These are phyloP conservation scores for Entoloma clypeatum DNA, from an alignment of 1,284 basidiomycete species.

Conservation along the genomic window DNA sequence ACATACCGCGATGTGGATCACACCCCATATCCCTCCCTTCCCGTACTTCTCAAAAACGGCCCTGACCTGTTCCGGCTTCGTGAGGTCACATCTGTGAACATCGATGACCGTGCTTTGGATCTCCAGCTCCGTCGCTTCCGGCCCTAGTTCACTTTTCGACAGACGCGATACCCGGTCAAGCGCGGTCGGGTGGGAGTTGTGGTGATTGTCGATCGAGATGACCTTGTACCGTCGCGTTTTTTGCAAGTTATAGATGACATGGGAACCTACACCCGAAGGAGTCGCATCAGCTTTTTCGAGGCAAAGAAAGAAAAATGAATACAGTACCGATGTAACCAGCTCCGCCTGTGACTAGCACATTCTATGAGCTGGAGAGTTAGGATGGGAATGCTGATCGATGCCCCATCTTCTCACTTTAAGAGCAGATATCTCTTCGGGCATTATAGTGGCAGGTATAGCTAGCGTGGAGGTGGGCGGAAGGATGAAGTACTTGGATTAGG, in stretches of 20 bases:
- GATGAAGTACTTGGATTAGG: constrained; percentile 14
- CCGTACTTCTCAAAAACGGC: constrained; percentile 80
- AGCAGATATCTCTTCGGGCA: constrained; percentile 20
- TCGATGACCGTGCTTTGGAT: constrained; percentile 70
- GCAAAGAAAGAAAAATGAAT: constrained; percentile 13
- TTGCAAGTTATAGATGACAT: constrained; percentile 84
- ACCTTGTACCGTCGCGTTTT: constrained; percentile 88
- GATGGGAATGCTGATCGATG: constrained; percentile 11
- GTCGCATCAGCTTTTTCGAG: constrained; percentile 17
- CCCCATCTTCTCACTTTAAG: constrained; percentile 39
- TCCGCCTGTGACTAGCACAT: constrained; percentile 78
- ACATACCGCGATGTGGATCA: constrained; percentile 90
- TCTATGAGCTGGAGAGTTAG: constrained; percentile 42
- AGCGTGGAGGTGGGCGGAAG: constrained; percentile 1
- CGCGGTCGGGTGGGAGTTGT: constrained; percentile 82
- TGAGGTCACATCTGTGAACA: constrained; percentile 70
- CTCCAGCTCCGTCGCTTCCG: constrained; percentile 61
- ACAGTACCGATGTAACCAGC: constrained; percentile 79
- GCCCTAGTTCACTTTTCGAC: constrained; percentile 65
- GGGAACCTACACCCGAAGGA: constrained; percentile 61
- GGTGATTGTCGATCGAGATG: constrained; percentile 89
- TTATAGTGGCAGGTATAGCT: constrained; percentile 8
- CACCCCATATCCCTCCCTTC: constrained; percentile 95
- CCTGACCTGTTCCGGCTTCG: constrained; percentile 65
- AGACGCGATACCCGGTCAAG: constrained; percentile 75